A percentile compares a stretch with the other conserved stretches of the same genome.
phyloP scores from a whole-genome alignment of 805 yeast species.

The Metahyphopichia silvanorum region DNA sequence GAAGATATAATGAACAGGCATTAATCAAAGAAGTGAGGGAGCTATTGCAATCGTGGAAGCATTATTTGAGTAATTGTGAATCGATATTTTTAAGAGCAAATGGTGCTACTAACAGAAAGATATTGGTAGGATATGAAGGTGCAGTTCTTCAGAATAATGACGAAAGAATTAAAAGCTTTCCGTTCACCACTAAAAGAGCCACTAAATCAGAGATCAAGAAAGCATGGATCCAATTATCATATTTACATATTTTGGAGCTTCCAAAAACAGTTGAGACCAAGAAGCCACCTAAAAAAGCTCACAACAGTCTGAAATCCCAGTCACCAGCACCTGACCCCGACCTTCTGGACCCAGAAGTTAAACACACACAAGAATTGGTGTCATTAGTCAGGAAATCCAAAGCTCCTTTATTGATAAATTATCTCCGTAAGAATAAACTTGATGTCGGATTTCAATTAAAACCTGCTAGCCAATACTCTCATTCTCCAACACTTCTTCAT shows the following conservation, averaged over 20 bases:
- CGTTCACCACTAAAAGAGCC: conserved; percentile 88
- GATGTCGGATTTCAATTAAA: conserved; percentile 49
- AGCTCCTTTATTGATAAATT: conserved; percentile 68
- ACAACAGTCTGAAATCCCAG: conserved; percentile 14
- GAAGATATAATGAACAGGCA: conserved; percentile 88
- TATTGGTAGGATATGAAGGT: conserved; percentile 65
- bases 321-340: conserved; percentile 10
- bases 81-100: conserved; percentile 78
- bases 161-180: conserved; percentile 63
- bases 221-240: conserved; percentile 79
- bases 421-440: conserved; percentile 55
- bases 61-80: conserved; percentile 56
- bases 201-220: conserved; percentile 75
- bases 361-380: conserved; percentile 56
- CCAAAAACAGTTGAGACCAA: conserved; percentile 51
- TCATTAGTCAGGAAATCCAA: conserved; percentile 65
- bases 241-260: conserved; percentile 49
- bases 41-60: conserved; percentile 63
- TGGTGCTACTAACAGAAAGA: conserved; percentile 63
- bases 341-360: conserved; percentile 26
- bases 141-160: conserved; percentile 53
- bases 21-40: conserved; percentile 74
- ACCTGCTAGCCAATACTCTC: conserved; percentile 51
- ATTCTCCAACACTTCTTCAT: conserved; percentile 74
- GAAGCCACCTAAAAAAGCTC: conserved; percentile 14